phyloP scores from a whole-genome alignment of 768 basidiomycete genomes.

The Melanogaster broomeanus region DNA sequence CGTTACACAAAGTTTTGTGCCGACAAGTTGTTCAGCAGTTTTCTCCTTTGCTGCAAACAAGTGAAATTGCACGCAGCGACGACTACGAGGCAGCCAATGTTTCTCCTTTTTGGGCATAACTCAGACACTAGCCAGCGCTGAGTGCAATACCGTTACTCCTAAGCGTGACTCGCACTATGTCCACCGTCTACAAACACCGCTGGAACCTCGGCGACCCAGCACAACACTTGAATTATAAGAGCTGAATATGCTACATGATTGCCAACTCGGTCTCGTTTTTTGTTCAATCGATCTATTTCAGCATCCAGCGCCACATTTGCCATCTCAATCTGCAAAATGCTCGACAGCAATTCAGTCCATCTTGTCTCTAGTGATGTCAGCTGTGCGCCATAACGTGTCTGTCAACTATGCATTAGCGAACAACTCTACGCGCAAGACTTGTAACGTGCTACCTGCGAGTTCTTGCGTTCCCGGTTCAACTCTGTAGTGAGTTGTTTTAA shows the following conservation, averaged over 20 bases:
- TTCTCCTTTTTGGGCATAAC: conserved; percentile 28
- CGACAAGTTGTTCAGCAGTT: conserved; percentile 4
- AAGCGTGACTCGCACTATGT: not conserved
- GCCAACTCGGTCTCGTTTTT: conserved; percentile 64
- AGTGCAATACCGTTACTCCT: no score
- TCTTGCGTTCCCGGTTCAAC: conserved; percentile 88
- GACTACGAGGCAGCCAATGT: conserved; percentile 4
- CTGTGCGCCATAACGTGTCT: conserved; percentile 81
- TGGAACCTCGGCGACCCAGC: not conserved
- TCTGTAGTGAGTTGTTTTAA: conserved; percentile 78
- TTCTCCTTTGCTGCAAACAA: conserved; percentile 11
- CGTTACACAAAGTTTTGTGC: not conserved
- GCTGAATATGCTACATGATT: conserved; percentile 21
- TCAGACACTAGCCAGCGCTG: not conserved
- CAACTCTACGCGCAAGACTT: not conserved
- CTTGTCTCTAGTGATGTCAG: conserved; percentile 79
- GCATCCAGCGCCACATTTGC: conserved; percentile 87
- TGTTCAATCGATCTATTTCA: conserved; percentile 66
- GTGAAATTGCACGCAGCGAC: conserved; percentile 15
- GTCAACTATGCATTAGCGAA: conserved; percentile 5
- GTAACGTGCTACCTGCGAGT: conserved; percentile 60
- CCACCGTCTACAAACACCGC: not conserved
- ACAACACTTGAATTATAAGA: not conserved
- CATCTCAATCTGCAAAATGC: conserved; percentile 91
- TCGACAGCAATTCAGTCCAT: conserved; percentile 93